Evolutionary conservation across 2,329 filamentous ascomycete species (phyloP), one percentile per base, ranked within the genome.

Genomic region (Hypomyces rosellus): DNA sequence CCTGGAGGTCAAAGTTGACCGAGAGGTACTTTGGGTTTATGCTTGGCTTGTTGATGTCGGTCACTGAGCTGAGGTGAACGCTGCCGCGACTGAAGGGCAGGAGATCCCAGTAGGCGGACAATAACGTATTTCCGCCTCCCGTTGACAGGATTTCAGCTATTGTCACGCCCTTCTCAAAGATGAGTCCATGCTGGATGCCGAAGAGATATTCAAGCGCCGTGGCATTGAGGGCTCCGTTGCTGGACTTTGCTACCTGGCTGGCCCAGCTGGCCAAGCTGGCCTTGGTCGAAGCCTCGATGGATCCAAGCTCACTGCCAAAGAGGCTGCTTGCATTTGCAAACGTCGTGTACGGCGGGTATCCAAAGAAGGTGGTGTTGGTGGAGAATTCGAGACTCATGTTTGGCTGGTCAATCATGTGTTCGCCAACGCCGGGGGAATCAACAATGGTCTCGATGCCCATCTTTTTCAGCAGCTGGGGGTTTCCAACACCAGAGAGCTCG

Each of bases 71-170:
- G 53, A 84, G 78, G 64, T 84, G 82, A 50, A 82, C 74, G 40
- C 70, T 70, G 6, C 82, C 82, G 1, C 81, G 73, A 3, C 76
- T 80, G 58, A 80, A 76, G 0, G 82, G 81, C 9, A 74, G 50
- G 9, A 71, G 57, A 7, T 57, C 53, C 65, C 68, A 74, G 51
- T 65, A 66, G 9, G 67, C 59, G 1, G 72, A 68, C n/a, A 62
- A 60, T 14, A 72, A 59, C 3, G 65, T 56, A 2, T 60, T 58
- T 2, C 57, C 63, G 3, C 56, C 55, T 2, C 55, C 51, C 0
- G 64, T 61, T 57, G 72, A 70, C 42, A 80, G 59, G 1, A 75
- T 63, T 57, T 80, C 77, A 1, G 67, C 71, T 3, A 77, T 61
- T 0, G 76, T 73, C 1, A 75, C 65, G 12, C 66, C 62, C 49